Evolutionary conservation across 495 filamentous ascomycete genomes (phyloP), one percentile per base, ranked within the genome.

Genomic region (Neurospora sp.): DNA sequence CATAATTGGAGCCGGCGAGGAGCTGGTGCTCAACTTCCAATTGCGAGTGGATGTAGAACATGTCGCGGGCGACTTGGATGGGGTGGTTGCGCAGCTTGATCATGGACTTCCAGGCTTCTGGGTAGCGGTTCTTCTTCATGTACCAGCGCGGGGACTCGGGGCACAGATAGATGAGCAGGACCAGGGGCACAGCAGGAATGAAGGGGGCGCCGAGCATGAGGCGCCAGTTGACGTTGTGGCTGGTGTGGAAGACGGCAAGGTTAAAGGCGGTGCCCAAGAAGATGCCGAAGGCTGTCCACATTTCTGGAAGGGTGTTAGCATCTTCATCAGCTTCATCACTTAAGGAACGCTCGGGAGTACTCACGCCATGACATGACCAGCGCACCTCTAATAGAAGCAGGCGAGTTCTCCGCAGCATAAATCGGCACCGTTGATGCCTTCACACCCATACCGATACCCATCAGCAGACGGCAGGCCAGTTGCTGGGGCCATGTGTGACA

Each of bases 231-330:
- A 91, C 87, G 12, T 39, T 27, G 2, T 73, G 70, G 10, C 85
- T 86, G 11, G 84, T 80, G 73, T 84, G 75, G 72, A 76, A 83
- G 27, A 95, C 89, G 1, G 88, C 88, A 35, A 96, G 82, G 75
- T 95, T 94, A 44, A 92, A 88, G 69, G 85, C 88, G 1, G 86
- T 89, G 18, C 93, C 93, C 8, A 93, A 81, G 75, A 93, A 88
- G 75, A 93, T 93, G 46, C 92, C 92, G 73, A 94, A 94, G 2
- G 92, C 92, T 9, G 91, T 93, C 92, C 92, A 94, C 79, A 94
- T 84, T 75, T 96, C 80, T 82, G 39, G 5, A 22, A 40, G 5
- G 42, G 31, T 12, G 31, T 73, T 37, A 40, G 69, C 27, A n/a
- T 27, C 39, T 12, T 18, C 53, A 12, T n/a, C 27, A n/a, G 20